Base-by-base conservation (phyloP, 768 basidiomycete species). In the Ramaria sp. region DNA sequence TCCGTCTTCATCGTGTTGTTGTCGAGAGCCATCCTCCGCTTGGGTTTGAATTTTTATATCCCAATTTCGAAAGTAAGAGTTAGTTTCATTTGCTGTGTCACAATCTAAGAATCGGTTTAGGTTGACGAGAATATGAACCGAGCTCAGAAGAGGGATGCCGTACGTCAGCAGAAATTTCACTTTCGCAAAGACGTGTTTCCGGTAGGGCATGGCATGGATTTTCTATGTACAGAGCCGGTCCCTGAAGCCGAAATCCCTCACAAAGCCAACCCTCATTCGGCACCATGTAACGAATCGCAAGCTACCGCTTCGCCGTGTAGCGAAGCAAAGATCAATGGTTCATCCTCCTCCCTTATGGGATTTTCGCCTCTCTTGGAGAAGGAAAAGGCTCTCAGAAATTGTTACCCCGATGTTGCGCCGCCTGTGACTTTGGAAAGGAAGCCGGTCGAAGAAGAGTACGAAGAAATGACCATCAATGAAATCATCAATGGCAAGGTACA, bases 61-160 rank as follows among this genome's bases (percentile, higher is more conserved):
- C 96, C 96, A 2, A 97, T 99, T 43, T 96, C 94, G 1, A 94
- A 96, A 79, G 95, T 87, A 56, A 52, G 69, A 48, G 59, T 55
- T 55, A 16, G 13, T 20, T 25, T 25, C 43, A 45, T 52, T 39
- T 52, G 43, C 16, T 57, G 37, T 6, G 43, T 44, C 27, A n/a
- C 37, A 28, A 28, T 45, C 28, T 41, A 56, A 50, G 50, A 41
- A 57, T 47, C 9, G 44, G 12, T 37, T 2, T 62, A 97, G 94
- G 96, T 98, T 41, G 94, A 99, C 65, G 88, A 88, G 67, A 99
- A 99, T 63, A 98, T 98, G 96, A 76, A 69, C 22, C 77, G 85
- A 57, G 94, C 95, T 0, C 96, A 99, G 67, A 71, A 73, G 47
- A 75, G 94, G 45, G 83, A 89, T 62, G 95, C 93, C 0, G 77